Evolutionary conservation across 2,329 filamentous ascomycete genomes (phyloP), one percentile per base, ranked within the genome.

Genomic region (Xylariales sp.): DNA sequence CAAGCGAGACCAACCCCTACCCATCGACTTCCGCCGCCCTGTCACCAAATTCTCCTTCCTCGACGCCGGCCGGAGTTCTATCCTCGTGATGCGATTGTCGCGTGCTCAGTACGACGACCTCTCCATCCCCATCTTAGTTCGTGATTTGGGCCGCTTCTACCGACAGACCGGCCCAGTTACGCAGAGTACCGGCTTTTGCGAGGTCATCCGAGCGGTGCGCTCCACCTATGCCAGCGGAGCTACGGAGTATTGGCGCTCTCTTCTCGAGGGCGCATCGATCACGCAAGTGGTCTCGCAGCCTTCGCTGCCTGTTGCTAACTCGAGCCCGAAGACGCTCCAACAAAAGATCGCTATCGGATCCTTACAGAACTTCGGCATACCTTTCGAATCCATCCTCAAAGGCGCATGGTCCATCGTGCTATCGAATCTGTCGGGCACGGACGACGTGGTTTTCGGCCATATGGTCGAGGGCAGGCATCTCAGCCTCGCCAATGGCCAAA

Each of bases 371-470:
- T 77, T 85, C 3, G 82, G 81, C 8, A 80, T 87, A 65, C 79
- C 81, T 0, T 84, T 85, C 45, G 84, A 86, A 65, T 83, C 84
- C 0, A 81, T 89, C 2, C 79, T 89, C 41, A 88, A 87, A 74
- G 83, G 85, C 0, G 86, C 86, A 0, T 90, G 87, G 86, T 83
- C 86, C 0, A 82, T 86, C 67, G 82, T 85, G 0, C 80, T 90
- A 6, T 83, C 85, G 0, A 84, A 81, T 30, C 76, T 88, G 9
- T 83, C 85, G 0, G 82, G 80, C 0, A 79, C 75, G 0, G 77
- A 81, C 5, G 87, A 89, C 49, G 81, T 89, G 6, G 80, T 88
- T 3, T 89, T 89, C 64, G 87, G 87, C 7, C 84, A 88, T 71
- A 76, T 84, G 3, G 78, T 87, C 14, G 82, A 84, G 10, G 83